Evolutionary conservation across 2,329 filamentous ascomycete genomes (phyloP), one percentile per base, ranked within the genome.

Genomic region (Nigrospora oryzae): DNA sequence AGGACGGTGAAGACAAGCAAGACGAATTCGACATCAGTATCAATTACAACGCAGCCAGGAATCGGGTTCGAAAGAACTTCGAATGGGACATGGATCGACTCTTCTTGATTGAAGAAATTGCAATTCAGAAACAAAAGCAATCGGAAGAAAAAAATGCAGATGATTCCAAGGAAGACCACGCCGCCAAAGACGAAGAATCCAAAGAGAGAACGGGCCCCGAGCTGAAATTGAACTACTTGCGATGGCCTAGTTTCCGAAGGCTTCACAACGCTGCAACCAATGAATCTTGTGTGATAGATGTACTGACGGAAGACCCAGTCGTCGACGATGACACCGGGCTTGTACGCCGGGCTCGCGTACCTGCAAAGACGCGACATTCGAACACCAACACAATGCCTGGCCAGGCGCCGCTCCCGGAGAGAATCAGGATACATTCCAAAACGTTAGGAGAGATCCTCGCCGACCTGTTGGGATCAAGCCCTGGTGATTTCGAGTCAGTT

Each of bases 21-120:
- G 30, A 37, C 33, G 23, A 31, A 1, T 40, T 47, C 36, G 35
- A 49, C n/a, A 5, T 32, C 15, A 17, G 13, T 15, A 40, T 46
- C n/a, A 35, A 45, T 36, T 49, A 39, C 34, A 36, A 39, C 14
- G 32, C 19, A 7, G 36, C 36, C 12, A 35, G 48, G 13, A 16
- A 42, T 12, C 36, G 48, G 12, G 23, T 47, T 41, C 45, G 45
- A 14, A 45, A 45, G 42, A 45, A 40, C 15, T 49, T 49, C 30
- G 48, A 49, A 38, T 48, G 48, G 48, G 48, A 48, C 10, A 35
- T 45, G 16, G 48, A 49, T 12, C 48, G 48, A 5, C 15, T 48
- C 2, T 45, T 23, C 7, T 23, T 42, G 36, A 4, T 38, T 8
- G 43, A 42, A 28, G 45, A 47, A 5, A 11, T 39, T 11, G 30